Evolutionary conservation across 2,329 filamentous ascomycete species (phyloP), one percentile per base, ranked within the genome.

Genomic region (Colletotrichum viniferum): DNA sequence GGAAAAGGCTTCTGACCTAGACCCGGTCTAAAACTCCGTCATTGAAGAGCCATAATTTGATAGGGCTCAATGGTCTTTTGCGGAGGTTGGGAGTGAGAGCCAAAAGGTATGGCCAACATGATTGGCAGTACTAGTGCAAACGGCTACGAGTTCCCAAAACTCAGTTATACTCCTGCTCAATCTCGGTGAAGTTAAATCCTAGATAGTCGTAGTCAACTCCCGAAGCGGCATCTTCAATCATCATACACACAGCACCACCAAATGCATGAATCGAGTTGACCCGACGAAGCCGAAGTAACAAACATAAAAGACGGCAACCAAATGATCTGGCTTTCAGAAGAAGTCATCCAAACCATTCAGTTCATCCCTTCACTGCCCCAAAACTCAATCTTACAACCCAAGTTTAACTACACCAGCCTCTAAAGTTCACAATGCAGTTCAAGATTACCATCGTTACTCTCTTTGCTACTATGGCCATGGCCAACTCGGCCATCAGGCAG

Each of bases 61-160:
- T 3, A 13, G 7, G 4, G 10, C 43, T 21, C 5, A 21, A 52
- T 52, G 6, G 43, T 2, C n/a, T 52, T 21, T 13, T 7, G 43
- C 6, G n/a, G 43, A 52, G 43, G 12, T 2, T 13, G 5, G n/a
- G 12, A 52, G n/a, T 52, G 2, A 0, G 43, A 52, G 12, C 13
- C 0, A 0, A 4, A 21, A 21, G 6, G 10, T 21, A 2, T 7
- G 43, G 1, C 43, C 43, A 52, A 3, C 10, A 21, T 13, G 4
- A 7, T 24, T 3, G 43, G n/a, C n/a, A 13, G 12, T 24, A 21
- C n/a, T 2, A 21, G 4, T 7, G 6, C 3, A 21, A 24, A 21
- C 2, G n/a, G 10, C n/a, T 21, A 7, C 10, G 6, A 7, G 6
- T 4, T 21, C 1, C 6, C n/a, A 4, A 1, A 52, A 13, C 43